Conservation (phyloP, 352 stramenopile genomes). For the Hyaloperonospora arabidopsidis region DNA sequence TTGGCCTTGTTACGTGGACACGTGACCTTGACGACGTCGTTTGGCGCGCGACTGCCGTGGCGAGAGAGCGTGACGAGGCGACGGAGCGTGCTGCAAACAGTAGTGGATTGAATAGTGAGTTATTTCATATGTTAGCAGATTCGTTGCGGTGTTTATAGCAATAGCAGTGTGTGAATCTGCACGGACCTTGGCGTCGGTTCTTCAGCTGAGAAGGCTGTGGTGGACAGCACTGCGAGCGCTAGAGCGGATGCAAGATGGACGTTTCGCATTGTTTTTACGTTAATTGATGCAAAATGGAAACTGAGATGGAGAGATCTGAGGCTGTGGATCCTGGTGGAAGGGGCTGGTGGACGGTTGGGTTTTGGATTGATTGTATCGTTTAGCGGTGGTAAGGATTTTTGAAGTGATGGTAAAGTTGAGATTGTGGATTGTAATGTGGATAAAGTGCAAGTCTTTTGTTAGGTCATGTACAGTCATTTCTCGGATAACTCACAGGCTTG, state of each 20-base stretch:
- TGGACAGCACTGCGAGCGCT: constrained; percentile 15
- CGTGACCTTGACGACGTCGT: constrained; percentile 44
- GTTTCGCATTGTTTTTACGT: constrained; percentile 10
- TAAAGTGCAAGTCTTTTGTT: too few relatives aligned
- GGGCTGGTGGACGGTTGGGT: not conserved
- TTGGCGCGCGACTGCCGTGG: constrained; percentile 73
- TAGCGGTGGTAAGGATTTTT: too few relatives aligned
- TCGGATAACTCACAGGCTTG: too few relatives aligned
- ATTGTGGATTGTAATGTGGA: too few relatives aligned
- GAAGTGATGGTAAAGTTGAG: too few relatives aligned
- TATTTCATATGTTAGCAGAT: too few relatives aligned
- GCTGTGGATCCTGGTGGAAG: too few relatives aligned
- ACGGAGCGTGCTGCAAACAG: constrained; percentile 46
- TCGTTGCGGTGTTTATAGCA: too few relatives aligned
- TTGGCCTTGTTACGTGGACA: constrained; percentile 68
- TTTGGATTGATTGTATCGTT: not conserved
- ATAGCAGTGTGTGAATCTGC: too few relatives aligned
- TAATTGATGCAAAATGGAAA: constrained; percentile 1
- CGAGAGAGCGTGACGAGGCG: constrained; percentile 71
- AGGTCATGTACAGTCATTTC: too few relatives aligned
- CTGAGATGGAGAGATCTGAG: not conserved
- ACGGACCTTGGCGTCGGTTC: constrained; percentile 16
- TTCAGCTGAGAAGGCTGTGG: constrained; percentile 6
- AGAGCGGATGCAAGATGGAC: constrained; percentile 12
- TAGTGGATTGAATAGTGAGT: too few relatives aligned